Evolutionary conservation across 2,329 filamentous ascomycete genomes (phyloP), one percentile per base, ranked within the genome.

Genomic region (Monilinia vaccinii-corymbosi): DNA sequence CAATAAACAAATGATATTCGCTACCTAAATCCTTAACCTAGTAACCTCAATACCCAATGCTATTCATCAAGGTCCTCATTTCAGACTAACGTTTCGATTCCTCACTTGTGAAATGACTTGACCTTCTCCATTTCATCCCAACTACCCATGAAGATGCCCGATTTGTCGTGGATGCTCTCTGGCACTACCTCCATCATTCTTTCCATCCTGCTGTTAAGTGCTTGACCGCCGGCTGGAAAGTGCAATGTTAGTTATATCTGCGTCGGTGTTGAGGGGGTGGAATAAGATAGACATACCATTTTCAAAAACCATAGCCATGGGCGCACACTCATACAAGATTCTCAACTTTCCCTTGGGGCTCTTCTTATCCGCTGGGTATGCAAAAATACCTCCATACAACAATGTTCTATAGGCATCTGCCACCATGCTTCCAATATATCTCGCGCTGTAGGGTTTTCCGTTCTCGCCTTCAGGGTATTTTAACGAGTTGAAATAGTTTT

Each of bases 291-390:
- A 78, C 86, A 77, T 75, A 93, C 89, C 94, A 76, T 99, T 97
- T 77, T 99, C 94, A 75, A 99, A 97, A 8, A 99, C 84, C 87
- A 97, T 89, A 28, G 94, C 94, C 94, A 99, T 99, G 44, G 94
- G 94, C 16, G 94, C 94, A 73, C 94, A 99, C 79, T 99, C 94
- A 77, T 99, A 99, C 69, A 99, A 75, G 67, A 99, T 99, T 66
- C 94, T 84, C 67, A 99, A 82, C 81, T 99, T 99, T 68, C 94
- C 94, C 84, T 97, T 99, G 65, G 92, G 91, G 72, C 88, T 96
- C 86, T 99, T 97, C 80, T 92, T 95, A 73, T 99, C 94, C 16
- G 93, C 90, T 0, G 94, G 94, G 73, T 99, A 99, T 48, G 94
- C 94, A 75, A 99, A 99, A 72, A 99, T 89, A 67, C 94, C 94